A percentile compares a stretch with the other conserved stretches of the same genome.
phyloP scores from a whole-genome alignment of 2,329 filamentous ascomycete genomes.

The Lasiodiplodia sp. region DNA sequence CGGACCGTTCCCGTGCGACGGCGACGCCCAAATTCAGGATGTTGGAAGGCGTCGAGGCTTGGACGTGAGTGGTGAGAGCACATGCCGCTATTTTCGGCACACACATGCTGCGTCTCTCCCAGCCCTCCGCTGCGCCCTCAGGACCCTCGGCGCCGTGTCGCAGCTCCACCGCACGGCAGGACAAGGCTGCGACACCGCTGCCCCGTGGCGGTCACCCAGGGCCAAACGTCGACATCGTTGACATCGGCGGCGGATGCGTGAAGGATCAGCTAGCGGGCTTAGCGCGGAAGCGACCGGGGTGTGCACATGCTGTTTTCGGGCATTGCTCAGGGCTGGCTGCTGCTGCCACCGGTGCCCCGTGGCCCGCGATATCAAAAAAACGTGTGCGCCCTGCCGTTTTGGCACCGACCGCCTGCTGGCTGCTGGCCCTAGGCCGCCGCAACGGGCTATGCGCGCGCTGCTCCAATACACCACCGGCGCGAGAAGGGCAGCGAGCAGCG shows the following conservation, averaged over 20 bases:
- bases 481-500: background rate
- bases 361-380: conserved; percentile 25
- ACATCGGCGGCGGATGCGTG: conserved; percentile 13
- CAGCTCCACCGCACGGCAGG: background rate
- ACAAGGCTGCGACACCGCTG: conserved; percentile 7
- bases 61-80: conserved; percentile 23
- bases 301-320: conserved; percentile 10
- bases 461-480: conserved; percentile 9
- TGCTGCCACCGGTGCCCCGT: conserved; percentile 5
- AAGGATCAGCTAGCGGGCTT: conserved; percentile 24
- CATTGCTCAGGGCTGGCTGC: background rate
- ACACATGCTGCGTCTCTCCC: conserved; percentile 14
- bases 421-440: conserved; percentile 4
- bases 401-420: conserved; percentile 1
- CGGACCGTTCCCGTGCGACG: conserved; percentile 31
- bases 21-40: conserved; percentile 15
- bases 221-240: conserved; percentile 7
- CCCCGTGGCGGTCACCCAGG: background rate
- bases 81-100: conserved; percentile 28
- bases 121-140: conserved; percentile 23
- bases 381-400: conserved; percentile 15
- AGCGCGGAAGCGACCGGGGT: conserved; percentile 15
- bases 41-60: conserved; percentile 29
- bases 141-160: background rate
- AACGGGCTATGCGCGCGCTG: conserved; percentile 16